Evolutionary conservation across 352 stramenopile genomes (phyloP).

Genomic region (Blastocystis sp.): DNA sequence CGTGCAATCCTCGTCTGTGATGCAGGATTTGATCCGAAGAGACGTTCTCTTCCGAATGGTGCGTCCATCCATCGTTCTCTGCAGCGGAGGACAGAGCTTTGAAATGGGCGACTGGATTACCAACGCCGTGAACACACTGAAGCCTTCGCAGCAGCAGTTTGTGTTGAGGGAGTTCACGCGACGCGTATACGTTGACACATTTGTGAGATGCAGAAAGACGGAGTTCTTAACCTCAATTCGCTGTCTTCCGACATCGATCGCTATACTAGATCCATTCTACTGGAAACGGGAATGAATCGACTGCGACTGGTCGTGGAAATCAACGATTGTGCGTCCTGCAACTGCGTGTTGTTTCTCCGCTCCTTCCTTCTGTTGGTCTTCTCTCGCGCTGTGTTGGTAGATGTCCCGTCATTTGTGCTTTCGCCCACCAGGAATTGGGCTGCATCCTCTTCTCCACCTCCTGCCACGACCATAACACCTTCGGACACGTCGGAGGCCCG

Average conservation of each 20-base stretch:
- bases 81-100: background rate
- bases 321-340: background rate
- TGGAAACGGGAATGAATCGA: background rate
- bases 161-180: background rate
- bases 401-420: background rate
- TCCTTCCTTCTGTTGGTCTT: background rate
- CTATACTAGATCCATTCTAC: background rate
- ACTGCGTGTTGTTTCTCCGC: slow-evolving; percentile 6
- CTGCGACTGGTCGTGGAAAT: background rate
- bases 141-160: background rate
- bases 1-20: background rate
- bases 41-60: background rate
- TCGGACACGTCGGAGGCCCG: slow-evolving; percentile 19
- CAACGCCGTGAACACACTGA: background rate
- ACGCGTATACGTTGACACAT: background rate
- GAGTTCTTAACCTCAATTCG: background rate
- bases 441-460: slow-evolving; percentile 17
- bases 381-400: background rate
- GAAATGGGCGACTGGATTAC: background rate
- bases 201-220: background rate
- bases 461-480: slow-evolving; percentile 7
- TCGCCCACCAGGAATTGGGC: background rate
- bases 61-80: background rate
- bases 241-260: background rate
- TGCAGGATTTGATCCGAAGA: background rate